Evolutionary conservation across 75 land plant species (phyloP).

Genomic region (Pinus tabuliformis): DNA sequence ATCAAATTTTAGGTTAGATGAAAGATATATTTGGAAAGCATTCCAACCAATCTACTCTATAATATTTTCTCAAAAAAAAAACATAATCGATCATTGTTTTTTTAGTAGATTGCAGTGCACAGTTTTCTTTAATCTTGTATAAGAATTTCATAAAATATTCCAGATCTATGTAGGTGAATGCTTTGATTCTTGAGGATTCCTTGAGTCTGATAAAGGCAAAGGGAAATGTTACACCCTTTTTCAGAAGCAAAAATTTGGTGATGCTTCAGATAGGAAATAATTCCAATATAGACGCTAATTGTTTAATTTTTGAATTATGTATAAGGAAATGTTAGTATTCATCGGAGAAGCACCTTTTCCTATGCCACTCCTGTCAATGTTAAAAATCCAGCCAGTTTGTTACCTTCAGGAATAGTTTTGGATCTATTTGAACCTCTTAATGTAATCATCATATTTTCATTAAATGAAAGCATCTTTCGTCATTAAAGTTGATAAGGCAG

Average conservation of each 20-base stretch:
- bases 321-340: neutral
- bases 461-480: neutral
- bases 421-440: neutral
- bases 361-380: neutral
- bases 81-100: neutral
- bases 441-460: neutral
- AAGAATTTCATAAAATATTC: neutral
- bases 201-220: neutral
- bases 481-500: neutral
- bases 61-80: slow-evolving; percentile 15
- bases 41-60: slow-evolving; percentile 47
- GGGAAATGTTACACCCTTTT: neutral
- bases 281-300: neutral
- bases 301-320: neutral
- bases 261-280: neutral
- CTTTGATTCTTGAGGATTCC: neutral
- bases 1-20: slow-evolving; percentile 58
- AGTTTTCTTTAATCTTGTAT: neutral
- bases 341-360: neutral
- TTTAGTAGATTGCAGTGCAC: neutral
- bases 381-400: neutral
- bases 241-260: neutral
- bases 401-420: neutral
- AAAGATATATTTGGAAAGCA: slow-evolving; percentile 49
- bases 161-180: no score